A percentile compares a stretch with the other conserved stretches of the same genome.
Evolutionary conservation across 148 eudicot genomes (phyloP).

Genomic region (Vaccinium vitisidaea): DNA sequence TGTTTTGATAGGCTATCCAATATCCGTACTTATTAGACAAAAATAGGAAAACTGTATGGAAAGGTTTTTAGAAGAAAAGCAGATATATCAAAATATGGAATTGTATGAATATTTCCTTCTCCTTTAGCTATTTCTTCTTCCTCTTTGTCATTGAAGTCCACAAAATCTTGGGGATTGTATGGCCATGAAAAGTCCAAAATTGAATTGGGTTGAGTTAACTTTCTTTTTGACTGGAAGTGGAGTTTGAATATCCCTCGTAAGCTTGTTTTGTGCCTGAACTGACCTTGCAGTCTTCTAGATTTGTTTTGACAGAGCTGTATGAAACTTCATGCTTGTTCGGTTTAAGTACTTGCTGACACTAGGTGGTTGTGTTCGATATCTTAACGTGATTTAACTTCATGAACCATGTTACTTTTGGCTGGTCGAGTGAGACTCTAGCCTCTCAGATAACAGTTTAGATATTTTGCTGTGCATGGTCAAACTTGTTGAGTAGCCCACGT

Average conservation of each 20-base stretch:
- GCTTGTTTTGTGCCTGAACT: background rate
- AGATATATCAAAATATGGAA: background rate
- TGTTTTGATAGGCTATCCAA: background rate
- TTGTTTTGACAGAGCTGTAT: background rate
- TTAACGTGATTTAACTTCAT: background rate
- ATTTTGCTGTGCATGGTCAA: background rate
- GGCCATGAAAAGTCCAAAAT: background rate
- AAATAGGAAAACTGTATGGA: background rate
- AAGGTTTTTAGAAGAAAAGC: background rate
- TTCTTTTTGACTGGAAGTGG: background rate
- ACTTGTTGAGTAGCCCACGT: slow-evolving; percentile 6
- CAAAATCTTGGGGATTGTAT: background rate
- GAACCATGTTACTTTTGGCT: background rate
- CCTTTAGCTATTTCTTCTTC: background rate
- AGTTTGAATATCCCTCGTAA: background rate
- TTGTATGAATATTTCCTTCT: background rate
- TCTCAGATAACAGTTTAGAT: background rate
- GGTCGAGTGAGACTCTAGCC: background rate
- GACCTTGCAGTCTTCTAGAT: slow-evolving; percentile 4
- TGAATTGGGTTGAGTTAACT: background rate
- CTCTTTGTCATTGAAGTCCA: background rate
- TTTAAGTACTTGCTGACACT: background rate
- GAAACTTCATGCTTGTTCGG: background rate
- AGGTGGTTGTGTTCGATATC: background rate
- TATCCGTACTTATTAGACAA: background rate